Conservation (phyloP, 2,329 filamentous ascomycete genomes). For the Chaetoscypha palmicola region DNA sequence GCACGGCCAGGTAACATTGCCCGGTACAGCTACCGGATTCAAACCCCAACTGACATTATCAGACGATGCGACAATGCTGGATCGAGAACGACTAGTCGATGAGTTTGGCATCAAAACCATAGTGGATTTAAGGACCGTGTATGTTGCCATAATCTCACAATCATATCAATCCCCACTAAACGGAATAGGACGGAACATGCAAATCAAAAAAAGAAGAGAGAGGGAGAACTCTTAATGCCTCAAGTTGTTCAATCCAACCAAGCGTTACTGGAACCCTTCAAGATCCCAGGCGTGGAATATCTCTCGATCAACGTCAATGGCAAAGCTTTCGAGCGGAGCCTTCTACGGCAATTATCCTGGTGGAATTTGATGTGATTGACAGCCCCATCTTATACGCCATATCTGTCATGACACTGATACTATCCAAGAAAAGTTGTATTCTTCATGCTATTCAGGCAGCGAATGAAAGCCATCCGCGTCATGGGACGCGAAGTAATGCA, state of each 20-base stretch:
- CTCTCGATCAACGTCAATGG: conserved; percentile 68
- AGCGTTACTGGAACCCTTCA: conserved; percentile 46
- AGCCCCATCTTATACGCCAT: conserved; percentile 15
- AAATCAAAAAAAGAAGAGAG: conserved; percentile 57
- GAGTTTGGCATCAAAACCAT: conserved; percentile 62
- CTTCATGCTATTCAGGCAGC: conserved; percentile 59
- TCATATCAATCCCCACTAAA: not conserved
- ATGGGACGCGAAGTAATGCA: conserved; percentile 65
- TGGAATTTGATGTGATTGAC: conserved; percentile 56
- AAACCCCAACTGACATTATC: conserved; percentile 21
- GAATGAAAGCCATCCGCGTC: conserved; percentile 61
- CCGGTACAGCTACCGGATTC: too few species aligned
- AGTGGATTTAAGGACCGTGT: conserved; percentile 74
- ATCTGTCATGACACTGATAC: not conserved
- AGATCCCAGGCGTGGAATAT: conserved; percentile 59
- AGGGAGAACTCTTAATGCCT: conserved; percentile 39
- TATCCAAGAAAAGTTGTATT: conserved; percentile 48
- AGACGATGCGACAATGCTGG: conserved; percentile 65
- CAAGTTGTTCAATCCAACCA: conserved; percentile 42
- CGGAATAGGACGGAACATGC: conserved; percentile 60
- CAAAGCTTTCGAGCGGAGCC: conserved; percentile 55
- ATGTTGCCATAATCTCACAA: conserved; percentile 18
- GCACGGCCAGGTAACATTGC: conserved; percentile 54
- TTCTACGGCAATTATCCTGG: conserved; percentile 54
- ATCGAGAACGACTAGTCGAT: conserved; percentile 52